These are phyloP conservation scores for Phaeosphaeriaceae sp. DNA, from an alignment of 2,329 filamentous ascomycete species.

Conservation along the genomic window DNA sequence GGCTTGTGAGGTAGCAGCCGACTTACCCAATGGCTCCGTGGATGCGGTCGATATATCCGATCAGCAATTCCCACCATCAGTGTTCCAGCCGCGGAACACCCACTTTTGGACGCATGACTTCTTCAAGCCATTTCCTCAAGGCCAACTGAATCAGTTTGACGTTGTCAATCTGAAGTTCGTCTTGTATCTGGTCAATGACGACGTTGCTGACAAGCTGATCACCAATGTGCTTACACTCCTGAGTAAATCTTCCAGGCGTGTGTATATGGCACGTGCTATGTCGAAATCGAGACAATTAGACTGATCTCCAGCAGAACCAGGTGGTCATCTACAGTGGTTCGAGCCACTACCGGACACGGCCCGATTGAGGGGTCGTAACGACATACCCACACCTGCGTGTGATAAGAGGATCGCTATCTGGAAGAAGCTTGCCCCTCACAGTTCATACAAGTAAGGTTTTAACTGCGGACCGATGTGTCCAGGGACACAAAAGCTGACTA, in stretches of 20 bases:
- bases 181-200: background rate
- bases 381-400: background rate
- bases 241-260: background rate
- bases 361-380: background rate
- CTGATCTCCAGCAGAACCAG: background rate
- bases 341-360: background rate
- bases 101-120: background rate
- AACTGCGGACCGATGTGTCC: background rate
- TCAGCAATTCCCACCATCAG: background rate
- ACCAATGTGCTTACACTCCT: background rate
- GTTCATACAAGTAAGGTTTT: background rate
- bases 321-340: background rate
- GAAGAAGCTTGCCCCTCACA: background rate
- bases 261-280: background rate
- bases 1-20: background rate
- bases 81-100: background rate
- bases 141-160: background rate
- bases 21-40: background rate
- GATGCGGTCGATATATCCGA: conserved; percentile 1
- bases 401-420: background rate
- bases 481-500: background rate
- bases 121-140: background rate
- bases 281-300: background rate
- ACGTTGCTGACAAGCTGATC: background rate
- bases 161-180: background rate